Conservation (phyloP, 176 grass and related monocot genomes). For the maize (Zea mays) region Zm-B73-REFERENCE-NAM-5.0 NC_050099.1:164110501-164111000, state of each 20-base stretch:
- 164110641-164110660: background rate
- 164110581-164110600: background rate
- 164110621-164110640: slow-evolving; percentile 3
- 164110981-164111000: background rate
- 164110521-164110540: background rate
- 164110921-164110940: background rate
- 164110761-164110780: slow-evolving; percentile 16
- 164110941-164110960: too few species aligned
- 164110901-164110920: background rate
- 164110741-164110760: slow-evolving; percentile 36
- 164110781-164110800: background rate
- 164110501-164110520: background rate
- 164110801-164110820: too few species aligned
- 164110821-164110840: background rate
- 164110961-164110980: too few species aligned
- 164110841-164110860: slow-evolving; percentile 1
- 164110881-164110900: background rate
- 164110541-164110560: too few species aligned
- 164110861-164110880: background rate
- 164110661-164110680: background rate
- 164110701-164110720: slow-evolving; percentile 30
- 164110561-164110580: too few species aligned
- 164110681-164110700: slow-evolving; percentile 22
- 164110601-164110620: slow-evolving; percentile 10
- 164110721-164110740: slow-evolving; percentile 27